Conservation (phyloP, 768 basidiomycete genomes). For the Pleurotus salmoneostramineus region DNA sequence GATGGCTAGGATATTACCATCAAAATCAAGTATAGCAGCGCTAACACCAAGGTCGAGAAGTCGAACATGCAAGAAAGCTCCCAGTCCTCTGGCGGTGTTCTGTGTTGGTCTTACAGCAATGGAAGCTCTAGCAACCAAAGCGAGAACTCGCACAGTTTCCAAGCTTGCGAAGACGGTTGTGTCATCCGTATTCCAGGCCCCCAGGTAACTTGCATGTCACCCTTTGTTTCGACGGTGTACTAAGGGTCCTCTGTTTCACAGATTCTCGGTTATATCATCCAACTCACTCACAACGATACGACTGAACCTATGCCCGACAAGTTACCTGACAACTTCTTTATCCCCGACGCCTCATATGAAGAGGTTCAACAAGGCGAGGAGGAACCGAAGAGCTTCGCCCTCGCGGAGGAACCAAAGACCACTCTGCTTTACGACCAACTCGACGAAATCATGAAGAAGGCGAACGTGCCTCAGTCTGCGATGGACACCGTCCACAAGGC, state of each 20-base stretch:
- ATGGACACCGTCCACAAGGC: background rate
- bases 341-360: background rate
- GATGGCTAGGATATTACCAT: constrained; percentile 3
- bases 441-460: background rate
- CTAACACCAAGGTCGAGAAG: background rate
- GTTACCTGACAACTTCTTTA: background rate
- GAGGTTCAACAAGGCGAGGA: background rate
- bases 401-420: background rate
- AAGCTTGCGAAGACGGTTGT: constrained; percentile 10
- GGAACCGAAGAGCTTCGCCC: background rate
- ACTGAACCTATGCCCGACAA: background rate
- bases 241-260: background rate
- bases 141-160: constrained; percentile 4
- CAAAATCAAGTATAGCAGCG: background rate
- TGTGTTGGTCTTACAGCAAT: constrained; percentile 7
- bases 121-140: constrained; percentile 5
- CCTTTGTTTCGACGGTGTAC: background rate
- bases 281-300: background rate
- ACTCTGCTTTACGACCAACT: background rate
- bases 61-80: constrained; percentile 1
- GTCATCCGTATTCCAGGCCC: constrained; percentile 17
- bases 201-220: constrained; percentile 9
- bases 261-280: background rate
- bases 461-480: background rate
- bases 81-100: constrained; percentile 2